Evolutionary conservation across 2,329 filamentous ascomycete species (phyloP), one percentile per base, ranked within the genome.

Genomic region (Xylariales sp.): DNA sequence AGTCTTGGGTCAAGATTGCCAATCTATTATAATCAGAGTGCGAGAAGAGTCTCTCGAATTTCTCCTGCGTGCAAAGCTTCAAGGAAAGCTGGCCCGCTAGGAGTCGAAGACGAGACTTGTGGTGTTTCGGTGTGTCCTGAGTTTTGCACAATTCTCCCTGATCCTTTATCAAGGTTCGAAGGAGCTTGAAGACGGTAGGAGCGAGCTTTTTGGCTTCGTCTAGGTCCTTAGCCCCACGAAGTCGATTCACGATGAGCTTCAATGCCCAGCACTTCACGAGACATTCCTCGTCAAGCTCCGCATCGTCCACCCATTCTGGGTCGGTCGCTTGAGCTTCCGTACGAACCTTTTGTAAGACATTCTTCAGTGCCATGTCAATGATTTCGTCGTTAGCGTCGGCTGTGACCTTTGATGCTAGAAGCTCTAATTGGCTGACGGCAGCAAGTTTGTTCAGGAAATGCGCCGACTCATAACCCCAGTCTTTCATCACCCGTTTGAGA

Each of bases 221-320:
- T 12, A 63, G 55, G 34, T 78, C 72, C 32, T 72, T 64, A 60
- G 58, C 76, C 45, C 61, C 84, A 28, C 90, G 80, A 14, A 95
- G 73, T 40, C 86, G 80, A 60, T 97, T 97, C 45, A 93, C 88
- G 19, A 97, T 71, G 12, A 89, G 84, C 58, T 85, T 91, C 35
- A 97, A 68, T 2, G 90, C 86, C 69, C 88, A 82, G 43, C 82
- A 78, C 63, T 97, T 96, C 15, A 89, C 84, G 46, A 83, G 76
- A 12, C 88, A 84, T 56, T 95, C 89, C 39, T 91, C 80, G 49
- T 95, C 86, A 49, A 88, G 66, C 24, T 79, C 73, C 10, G 77
- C 73, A 43, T 84, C 77, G 11, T 80, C 70, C 12, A 82, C 78
- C 84, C 88, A 91, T 4, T 73, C 71, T 12, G 77, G 77, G 43